phyloP scores from a whole-genome alignment of 768 basidiomycete genomes.

The Mycena olivaceomarginata region DNA sequence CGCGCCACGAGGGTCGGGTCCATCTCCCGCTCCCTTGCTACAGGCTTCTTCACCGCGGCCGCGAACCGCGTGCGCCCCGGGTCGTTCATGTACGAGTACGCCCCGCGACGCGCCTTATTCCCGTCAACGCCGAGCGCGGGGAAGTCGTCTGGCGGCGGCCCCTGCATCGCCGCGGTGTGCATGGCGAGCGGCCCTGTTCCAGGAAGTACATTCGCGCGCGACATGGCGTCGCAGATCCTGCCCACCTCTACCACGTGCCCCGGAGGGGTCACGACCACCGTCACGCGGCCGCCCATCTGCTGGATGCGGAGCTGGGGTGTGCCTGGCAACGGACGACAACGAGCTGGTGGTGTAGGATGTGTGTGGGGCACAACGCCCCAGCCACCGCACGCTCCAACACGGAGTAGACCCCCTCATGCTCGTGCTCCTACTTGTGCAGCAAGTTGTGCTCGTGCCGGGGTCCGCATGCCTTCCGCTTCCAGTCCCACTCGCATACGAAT shows the following conservation, averaged over 20 bases:
- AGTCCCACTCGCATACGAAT: too few species aligned
- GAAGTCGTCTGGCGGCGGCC: slow-evolving; percentile 79
- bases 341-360: too few species aligned
- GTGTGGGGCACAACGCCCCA: too few species aligned
- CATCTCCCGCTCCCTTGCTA: slow-evolving; percentile 29
- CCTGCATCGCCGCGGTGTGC: slow-evolving; percentile 52
- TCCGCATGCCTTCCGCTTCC: too few species aligned
- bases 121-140: slow-evolving; percentile 72
- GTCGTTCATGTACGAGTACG: slow-evolving; percentile 70
- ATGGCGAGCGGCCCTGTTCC: slow-evolving; percentile 64
- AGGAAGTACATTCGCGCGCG: slow-evolving; percentile 77
- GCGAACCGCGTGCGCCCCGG: slow-evolving; percentile 93
- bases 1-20: slow-evolving; percentile 69
- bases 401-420: too few species aligned
- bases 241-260: slow-evolving; percentile 58
- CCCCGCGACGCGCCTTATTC: slow-evolving; percentile 65
- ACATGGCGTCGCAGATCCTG: slow-evolving; percentile 69
- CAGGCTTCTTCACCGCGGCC: slow-evolving; percentile 88
- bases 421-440: too few species aligned
- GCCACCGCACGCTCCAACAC: too few species aligned
- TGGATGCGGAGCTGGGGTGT: slow-evolving; percentile 71
- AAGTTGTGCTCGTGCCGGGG: too few species aligned
- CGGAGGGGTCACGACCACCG: slow-evolving; percentile 73
- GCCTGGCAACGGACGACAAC: too few species aligned
- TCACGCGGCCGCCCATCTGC: slow-evolving; percentile 80